phyloP scores from a whole-genome alignment of 1,284 basidiomycete genomes.

The Kwoniella shivajii region DNA sequence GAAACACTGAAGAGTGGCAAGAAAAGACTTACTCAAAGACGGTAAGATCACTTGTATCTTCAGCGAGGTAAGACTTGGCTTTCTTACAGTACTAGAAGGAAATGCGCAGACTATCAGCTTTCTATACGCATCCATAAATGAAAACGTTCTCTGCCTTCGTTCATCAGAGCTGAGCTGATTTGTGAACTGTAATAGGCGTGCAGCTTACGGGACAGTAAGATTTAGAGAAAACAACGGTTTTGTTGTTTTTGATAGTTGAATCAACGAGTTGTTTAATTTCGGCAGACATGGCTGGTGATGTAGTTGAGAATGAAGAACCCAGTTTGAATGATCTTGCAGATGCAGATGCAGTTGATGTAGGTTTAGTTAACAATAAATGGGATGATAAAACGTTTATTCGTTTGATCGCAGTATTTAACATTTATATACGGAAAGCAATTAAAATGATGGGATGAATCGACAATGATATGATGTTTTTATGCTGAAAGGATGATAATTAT shows the following conservation, averaged over 20 bases:
- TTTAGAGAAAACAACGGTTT: slow-evolving; percentile 53
- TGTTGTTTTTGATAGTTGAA: slow-evolving; percentile 48
- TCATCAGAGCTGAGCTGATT: not conserved
- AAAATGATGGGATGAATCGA: too few relatives aligned
- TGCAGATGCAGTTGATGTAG: not conserved
- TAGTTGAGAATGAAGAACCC: slow-evolving; percentile 47
- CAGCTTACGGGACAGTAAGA: slow-evolving; percentile 53
- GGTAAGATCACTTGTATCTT: slow-evolving; percentile 39
- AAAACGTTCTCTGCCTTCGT: not conserved
- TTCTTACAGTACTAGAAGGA: slow-evolving; percentile 45
- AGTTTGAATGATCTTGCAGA: slow-evolving; percentile 41
- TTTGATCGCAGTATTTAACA: slow-evolving; percentile 30
- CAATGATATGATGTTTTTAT: too few relatives aligned
- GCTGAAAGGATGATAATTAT: too few relatives aligned
- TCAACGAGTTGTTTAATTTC: slow-evolving; percentile 49
- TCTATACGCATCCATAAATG: too few relatives aligned
- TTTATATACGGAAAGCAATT: slow-evolving; percentile 5
- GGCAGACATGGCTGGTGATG: slow-evolving; percentile 37
- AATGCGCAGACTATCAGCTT: not conserved
- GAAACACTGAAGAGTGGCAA: not conserved
- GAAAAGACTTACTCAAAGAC: slow-evolving; percentile 43
- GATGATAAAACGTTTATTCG: slow-evolving; percentile 28
- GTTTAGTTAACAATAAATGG: slow-evolving; percentile 5
- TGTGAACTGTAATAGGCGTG: too few relatives aligned
- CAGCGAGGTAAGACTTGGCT: slow-evolving; percentile 44